These are phyloP conservation scores for Solanum boliviense DNA, from an alignment of 257 asterid genomes.

Conservation along the genomic window DNA sequence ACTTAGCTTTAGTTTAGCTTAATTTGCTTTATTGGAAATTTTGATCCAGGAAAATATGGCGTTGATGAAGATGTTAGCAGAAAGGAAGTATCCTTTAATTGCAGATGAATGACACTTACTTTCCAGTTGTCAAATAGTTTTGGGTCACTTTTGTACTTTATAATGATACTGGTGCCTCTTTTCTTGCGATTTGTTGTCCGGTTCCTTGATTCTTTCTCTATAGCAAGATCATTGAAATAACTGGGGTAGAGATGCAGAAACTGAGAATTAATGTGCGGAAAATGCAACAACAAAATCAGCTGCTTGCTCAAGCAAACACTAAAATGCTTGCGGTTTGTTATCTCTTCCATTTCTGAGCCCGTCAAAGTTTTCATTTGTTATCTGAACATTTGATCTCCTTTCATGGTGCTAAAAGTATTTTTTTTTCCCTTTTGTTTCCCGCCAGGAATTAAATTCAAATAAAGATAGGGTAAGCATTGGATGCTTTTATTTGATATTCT, in stretches of 20 bases:
- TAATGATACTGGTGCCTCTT: not conserved
- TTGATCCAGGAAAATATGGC: constrained; percentile 46
- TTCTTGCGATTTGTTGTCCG: not conserved
- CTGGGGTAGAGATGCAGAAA: constrained; percentile 51
- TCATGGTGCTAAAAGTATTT: not conserved
- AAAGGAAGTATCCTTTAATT: constrained; percentile 56
- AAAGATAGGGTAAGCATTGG: constrained; percentile 51
- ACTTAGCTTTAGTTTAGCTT: not conserved
- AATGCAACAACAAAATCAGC: constrained; percentile 56
- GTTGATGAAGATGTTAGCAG: constrained; percentile 43
- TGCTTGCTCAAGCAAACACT: constrained; percentile 45
- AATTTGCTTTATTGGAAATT: constrained; percentile 2
- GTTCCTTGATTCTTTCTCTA: not conserved
- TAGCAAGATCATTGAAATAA: constrained; percentile 59
- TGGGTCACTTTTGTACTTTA: not conserved
- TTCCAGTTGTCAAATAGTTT: not conserved
- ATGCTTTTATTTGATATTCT: not conserved
- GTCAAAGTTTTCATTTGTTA: not conserved
- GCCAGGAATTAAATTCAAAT: constrained; percentile 65
- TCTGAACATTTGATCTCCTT: not conserved
- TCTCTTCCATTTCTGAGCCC: not conserved
- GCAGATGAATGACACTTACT: not conserved
- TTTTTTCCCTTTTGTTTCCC: not conserved
- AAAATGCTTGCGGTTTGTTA: constrained; percentile 47
- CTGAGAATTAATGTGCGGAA: constrained; percentile 40